Base-by-base conservation (phyloP, 2,329 filamentous ascomycete species). In the Aspergillus felis region DNA sequence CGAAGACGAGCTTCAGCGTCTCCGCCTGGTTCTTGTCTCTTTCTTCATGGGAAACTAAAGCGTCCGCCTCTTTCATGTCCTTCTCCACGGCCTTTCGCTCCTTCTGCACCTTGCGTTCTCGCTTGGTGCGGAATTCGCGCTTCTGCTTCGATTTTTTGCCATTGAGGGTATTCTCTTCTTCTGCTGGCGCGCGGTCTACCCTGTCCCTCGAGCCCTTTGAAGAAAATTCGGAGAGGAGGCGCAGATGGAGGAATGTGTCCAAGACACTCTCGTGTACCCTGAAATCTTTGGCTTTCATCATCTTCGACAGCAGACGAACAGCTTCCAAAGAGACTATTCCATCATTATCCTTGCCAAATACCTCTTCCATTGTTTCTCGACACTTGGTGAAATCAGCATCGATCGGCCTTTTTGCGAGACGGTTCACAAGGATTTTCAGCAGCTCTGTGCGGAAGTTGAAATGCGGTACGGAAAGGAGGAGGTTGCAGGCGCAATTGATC, bases 381-480 rank as follows among this genome's bases (percentile, higher is more conserved):
- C 91, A 95, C 72, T 90, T 92, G 61, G 83, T 74, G 63, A 91
- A 94, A 61, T 95, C 88, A 2, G 81, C 82, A 69, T 95, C 90
- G 1, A 90, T 77, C 54, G 82, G 84, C 64, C 86, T 85, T 57
- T 82, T 84, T 68, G 90, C 92, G 38, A 99, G 81, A 72, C 94
- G 94, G 64, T 87, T 86, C 24, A 96, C 87, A 14, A 99, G 72
- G 57, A 97, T 93, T 74, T 90, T 91, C 60, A 99, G 78, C 54
- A 99, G 79, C 54, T 99, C 93, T 51, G 82, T 84, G 44, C 94
- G 88, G 75, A 96, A 97, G 79, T 99, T 99, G 84, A 99, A 99
- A 78, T 99, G 95, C 3, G 94, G 91, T 0, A 97, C 92, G 1
- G 88, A 82, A 22, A 84, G 85, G 44, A 97, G 76, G 17, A 99